Base-by-base conservation (phyloP, 2,329 filamentous ascomycete genomes). In the Trichoderma breve region DNA sequence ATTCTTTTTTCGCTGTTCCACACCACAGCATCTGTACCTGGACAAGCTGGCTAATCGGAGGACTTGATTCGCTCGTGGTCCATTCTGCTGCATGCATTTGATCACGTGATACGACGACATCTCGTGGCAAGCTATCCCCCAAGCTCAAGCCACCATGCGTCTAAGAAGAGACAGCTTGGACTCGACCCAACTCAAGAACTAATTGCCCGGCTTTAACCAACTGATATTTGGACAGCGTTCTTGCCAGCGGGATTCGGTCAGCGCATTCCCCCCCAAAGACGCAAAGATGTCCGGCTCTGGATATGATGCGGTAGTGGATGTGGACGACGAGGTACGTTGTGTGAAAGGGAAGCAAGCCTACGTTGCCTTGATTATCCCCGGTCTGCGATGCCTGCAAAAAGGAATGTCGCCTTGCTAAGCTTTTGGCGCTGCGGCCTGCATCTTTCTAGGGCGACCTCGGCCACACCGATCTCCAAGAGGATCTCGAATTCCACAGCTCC, bases 401-500 rank as follows among this genome's bases (percentile, higher is more conserved):
- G 1, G 11, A 32, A 32, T 34, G 18, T 30, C 21, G n/a, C 28
- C 15, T 51, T 62, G 61, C 71, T 74, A 66, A 77, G 69, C 55
- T 28, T 18, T 3, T 21, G 39, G 15, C 12, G 43, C 4, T 43
- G 18, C 51, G n/a, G 21, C 11, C 21, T 36, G 24, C 12, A 24
- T n/a, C 18, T 71, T 55, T n/a, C 34, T 81, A 98, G 95, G 95
- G 95, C 79, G 96, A 99, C 84, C 91, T 99, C 80, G 96, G 96
- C 78, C 95, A 98, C 84, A 99, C 96, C 71, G 96, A 99, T 82
- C 92, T 99, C 28, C 94, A 98, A 86, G 95, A 98, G 82, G 96
- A 98, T 84, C 94, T 99, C 81, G 96, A 98, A 88, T 99, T 99
- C 86, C 96, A 99, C 87, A 93, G 91, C 80, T 98, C 95, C 75